Evolutionary conservation across 345 rosid genomes (phyloP), one percentile per base, ranked within the genome.

Genomic region (Turritis glabra): DNA sequence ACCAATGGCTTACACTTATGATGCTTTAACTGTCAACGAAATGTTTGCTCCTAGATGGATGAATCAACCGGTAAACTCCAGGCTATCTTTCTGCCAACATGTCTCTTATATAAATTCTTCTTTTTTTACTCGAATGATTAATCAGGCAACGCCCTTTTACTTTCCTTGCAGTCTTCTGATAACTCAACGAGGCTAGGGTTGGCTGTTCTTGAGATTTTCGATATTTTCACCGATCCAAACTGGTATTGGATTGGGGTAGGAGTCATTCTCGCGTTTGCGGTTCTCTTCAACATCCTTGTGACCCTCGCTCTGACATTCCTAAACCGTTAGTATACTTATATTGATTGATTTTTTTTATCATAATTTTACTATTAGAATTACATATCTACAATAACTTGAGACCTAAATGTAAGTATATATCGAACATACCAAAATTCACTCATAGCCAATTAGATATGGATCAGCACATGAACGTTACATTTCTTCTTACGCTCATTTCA

Each of bases 191-290:
- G 14, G 14, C 77, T 90, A 33, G 99, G 97, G 37, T 44, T 75
- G 61, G 82, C 85, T 47, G 84, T 95, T 76, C 91, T 95, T 3
- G 32, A 80, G 30, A 81, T 67, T 63, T 83, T 84, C 30, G 85
- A 83, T 55, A 40, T 92, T 5, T 85, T 77, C 40, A 38, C 80
- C 3, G 81, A 90, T 13, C 80, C 72, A 74, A 80, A 86, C 69
- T 95, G 94, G 99, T 92, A 83, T 68, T 92, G 97, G 98, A 88
- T 90, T 61, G 94, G 97, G 3, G 85, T 71, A 21, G 91, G 75
- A 55, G 89, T 82, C 54, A 81, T 86, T 68, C n/a, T 85, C 0
- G 94, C 91, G 13, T 95, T 90, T 78, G 67, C 62, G 7, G 58
- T 95, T 59, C 85, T 95, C 74, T 87, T 89, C 81, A 95, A 92